Percentiles rank a stretch among this genome's conserved stretches.
phyloP scores from a whole-genome alignment of 2,329 filamentous ascomycete genomes.

The Colletotrichum gigasporum region DNA sequence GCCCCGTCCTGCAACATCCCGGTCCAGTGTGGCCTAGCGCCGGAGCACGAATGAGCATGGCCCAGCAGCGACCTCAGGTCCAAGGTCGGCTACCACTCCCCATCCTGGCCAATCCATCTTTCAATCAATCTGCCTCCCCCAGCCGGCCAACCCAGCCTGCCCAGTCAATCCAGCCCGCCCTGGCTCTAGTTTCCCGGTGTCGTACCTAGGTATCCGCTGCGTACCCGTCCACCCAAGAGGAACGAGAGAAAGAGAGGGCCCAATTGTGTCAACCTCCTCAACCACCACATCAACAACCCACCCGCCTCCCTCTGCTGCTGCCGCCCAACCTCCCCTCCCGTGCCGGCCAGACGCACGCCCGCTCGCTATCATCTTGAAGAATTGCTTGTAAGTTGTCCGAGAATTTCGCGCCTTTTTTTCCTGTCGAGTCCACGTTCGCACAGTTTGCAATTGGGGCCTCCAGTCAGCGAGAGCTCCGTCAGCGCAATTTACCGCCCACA shows the following conservation, averaged over 20 bases:
- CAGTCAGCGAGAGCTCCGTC: conserved; percentile 15
- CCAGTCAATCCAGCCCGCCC: conserved; percentile 15
- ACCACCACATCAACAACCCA: conserved; percentile 29
- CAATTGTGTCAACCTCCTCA: conserved; percentile 31
- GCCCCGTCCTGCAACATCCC: conserved; percentile 21
- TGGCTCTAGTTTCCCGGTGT: conserved; percentile 22
- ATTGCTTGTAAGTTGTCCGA: conserved; percentile 13
- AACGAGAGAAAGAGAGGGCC: neutral
- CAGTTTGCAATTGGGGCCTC: conserved; percentile 25
- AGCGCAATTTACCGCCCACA: conserved; percentile 21
- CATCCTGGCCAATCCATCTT: conserved; percentile 23
- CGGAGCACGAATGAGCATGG: conserved; percentile 26
- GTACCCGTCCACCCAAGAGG: conserved; percentile 15
- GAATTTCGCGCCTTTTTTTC: neutral
- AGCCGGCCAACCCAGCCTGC: conserved; percentile 7
- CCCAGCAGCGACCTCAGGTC: conserved; percentile 23
- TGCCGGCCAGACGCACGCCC: conserved; percentile 14
- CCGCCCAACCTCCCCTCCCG: conserved; percentile 30
- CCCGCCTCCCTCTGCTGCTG: conserved; percentile 8
- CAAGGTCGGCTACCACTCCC: conserved; percentile 24
- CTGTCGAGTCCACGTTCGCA: too few relatives aligned
- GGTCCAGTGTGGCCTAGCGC: conserved; percentile 1
- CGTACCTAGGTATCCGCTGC: conserved; percentile 6
- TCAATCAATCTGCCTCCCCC: conserved; percentile 18
- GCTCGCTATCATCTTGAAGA: conserved; percentile 10